These are phyloP conservation scores for Trichoderma afroharzianum DNA, from an alignment of 2,329 filamentous ascomycete species.

Conservation along the genomic window DNA sequence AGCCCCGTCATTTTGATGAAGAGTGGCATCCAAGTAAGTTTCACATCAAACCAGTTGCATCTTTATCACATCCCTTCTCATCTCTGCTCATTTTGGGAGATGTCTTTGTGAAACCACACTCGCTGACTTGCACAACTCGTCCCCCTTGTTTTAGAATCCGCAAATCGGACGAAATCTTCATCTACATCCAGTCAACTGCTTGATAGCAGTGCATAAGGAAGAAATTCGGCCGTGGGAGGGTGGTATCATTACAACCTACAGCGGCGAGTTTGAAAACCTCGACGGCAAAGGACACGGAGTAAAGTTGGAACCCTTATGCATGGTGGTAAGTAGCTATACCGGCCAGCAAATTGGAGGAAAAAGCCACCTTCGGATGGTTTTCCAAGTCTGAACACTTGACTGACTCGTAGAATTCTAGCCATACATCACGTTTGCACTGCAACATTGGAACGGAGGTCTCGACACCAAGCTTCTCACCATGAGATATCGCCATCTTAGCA, in stretches of 20 bases:
- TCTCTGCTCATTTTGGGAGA: neutral
- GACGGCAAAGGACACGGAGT: slow-evolving; percentile 76
- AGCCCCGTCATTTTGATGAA: slow-evolving; percentile 72
- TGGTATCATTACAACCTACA: slow-evolving; percentile 74
- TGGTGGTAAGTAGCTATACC: slow-evolving; percentile 50
- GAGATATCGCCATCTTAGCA: slow-evolving; percentile 64
- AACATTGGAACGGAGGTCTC: slow-evolving; percentile 65
- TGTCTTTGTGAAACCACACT: neutral
- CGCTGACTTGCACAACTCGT: neutral
- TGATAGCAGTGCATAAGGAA: slow-evolving; percentile 63
- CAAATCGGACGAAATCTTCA: slow-evolving; percentile 81
- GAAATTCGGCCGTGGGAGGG: slow-evolving; percentile 70
- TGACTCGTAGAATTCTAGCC: slow-evolving; percentile 39
- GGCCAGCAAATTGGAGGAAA: neutral
- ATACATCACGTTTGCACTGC: slow-evolving; percentile 55
- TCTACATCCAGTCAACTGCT: slow-evolving; percentile 67
- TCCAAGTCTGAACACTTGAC: slow-evolving; percentile 14
- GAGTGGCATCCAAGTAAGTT: slow-evolving; percentile 66
- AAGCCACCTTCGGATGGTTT: neutral
- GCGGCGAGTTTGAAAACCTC: slow-evolving; percentile 74
- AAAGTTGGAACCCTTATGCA: slow-evolving; percentile 74
- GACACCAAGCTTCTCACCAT: slow-evolving; percentile 70
- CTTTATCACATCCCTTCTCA: neutral
- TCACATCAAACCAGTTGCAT: neutral
- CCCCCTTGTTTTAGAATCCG: slow-evolving; percentile 51